Evolutionary conservation across 106 monocot species (phyloP), one percentile per base, ranked within the genome.

Genomic region (Platanthera zijinensis): DNA sequence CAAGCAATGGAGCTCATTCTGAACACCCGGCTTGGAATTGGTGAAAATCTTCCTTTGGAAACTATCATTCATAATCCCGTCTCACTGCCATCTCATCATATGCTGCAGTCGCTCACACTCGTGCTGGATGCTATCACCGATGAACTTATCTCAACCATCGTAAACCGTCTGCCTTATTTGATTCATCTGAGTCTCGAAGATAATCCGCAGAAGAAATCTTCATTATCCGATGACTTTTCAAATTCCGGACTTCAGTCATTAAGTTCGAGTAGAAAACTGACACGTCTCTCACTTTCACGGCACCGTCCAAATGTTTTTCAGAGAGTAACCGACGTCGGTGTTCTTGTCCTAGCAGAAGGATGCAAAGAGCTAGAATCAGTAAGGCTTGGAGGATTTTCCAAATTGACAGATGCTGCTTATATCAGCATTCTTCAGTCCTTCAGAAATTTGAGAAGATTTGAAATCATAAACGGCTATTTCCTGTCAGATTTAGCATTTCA

Each of bases 361-460:
- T 96, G 85, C 57, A 79, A 70, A 50, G 78, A 70, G 45, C 89
- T 96, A 47, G 83, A 90, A 82, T 84, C 83, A 9, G 66, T 96
- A 32, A 88, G 87, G 82, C 80, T 93, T 67, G 85, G 80, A 72
- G 87, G 96, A n/a, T 96, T 96, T 76, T 87, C 90, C 14, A 93
- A 74, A 80, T 90, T 96, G 72, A 96, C 90, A 9, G 96, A 96
- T 96, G 92, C 92, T 30, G 92, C 92, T 11, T 96, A 84, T 64
- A 81, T 68, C 32, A 85, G 85, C n/a, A 57, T 96, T 81, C 78
- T 96, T 32, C 86, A 90, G 62, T 90, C 90, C 25, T 90, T 87
- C 80, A 87, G 69, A 50, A 85, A 80, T 10, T 76, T 93, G 81
- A 89, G 80, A 66, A 84, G 69, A 49, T 75, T 93, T 80, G 90